phyloP scores from a whole-genome alignment of 306 rosid genomes.

The Malus orientalis region DNA sequence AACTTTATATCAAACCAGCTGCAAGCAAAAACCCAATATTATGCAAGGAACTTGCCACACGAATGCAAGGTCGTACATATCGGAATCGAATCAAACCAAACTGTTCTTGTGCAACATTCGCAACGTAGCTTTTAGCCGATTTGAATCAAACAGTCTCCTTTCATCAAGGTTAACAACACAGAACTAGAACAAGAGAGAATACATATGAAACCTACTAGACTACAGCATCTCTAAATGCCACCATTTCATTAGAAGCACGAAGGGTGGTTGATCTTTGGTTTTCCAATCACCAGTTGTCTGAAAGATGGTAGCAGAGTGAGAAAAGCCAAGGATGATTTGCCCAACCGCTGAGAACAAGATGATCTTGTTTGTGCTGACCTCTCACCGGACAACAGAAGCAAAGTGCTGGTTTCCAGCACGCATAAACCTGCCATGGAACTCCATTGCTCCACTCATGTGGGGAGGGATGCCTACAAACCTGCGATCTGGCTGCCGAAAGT shows the following conservation, averaged over 20 bases:
- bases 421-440: conserved; percentile 42
- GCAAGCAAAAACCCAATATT: neutral
- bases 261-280: neutral
- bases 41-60: neutral
- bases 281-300: too few relatives aligned
- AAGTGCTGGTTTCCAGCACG: conserved; percentile 39
- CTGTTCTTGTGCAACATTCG: neutral
- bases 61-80: neutral
- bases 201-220: neutral
- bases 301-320: neutral
- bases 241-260: neutral
- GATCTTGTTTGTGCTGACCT: conserved; percentile 6
- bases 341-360: conserved; percentile 27
- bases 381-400: conserved; percentile 53
- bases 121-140: neutral
- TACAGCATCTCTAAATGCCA: neutral
- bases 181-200: neutral
- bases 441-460: conserved; percentile 35
- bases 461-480: conserved; percentile 36
- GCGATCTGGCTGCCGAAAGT: conserved; percentile 33
- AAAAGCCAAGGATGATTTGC: conserved; percentile 98
- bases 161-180: neutral
- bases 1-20: neutral
- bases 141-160: neutral
- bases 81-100: neutral